These are phyloP conservation scores for Artemisia tridentata DNA, from an alignment of 129 eudicot species.

Conservation along the genomic window DNA sequence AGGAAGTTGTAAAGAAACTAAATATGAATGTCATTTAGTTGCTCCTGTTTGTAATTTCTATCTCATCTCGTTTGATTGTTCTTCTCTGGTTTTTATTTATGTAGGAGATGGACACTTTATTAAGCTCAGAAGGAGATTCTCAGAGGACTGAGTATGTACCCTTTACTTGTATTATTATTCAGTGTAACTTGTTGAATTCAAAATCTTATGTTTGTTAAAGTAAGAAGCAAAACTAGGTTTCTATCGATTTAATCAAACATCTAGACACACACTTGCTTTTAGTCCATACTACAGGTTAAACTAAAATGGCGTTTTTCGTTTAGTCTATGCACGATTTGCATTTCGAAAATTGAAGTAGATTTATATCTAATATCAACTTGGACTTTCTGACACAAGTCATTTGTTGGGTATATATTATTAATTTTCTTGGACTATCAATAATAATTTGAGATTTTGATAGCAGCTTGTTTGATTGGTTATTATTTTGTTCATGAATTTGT, in stretches of 20 bases:
- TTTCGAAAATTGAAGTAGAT: neutral
- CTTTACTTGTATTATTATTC: neutral
- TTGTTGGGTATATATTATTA: neutral
- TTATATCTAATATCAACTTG: neutral
- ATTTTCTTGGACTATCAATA: too few relatives aligned
- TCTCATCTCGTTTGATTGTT: neutral
- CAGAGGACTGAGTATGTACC: conserved; percentile 27
- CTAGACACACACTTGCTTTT: neutral
- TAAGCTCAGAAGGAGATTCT: conserved; percentile 26
- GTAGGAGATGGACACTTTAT: conserved; percentile 31
- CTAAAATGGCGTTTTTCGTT: neutral
- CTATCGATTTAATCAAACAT: neutral
- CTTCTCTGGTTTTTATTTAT: conserved; percentile 7
- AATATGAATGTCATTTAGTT: conserved; percentile 3
- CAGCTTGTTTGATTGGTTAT: neutral
- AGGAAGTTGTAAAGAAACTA: neutral
- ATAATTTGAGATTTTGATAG: too few relatives aligned
- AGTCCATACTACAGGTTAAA: neutral
- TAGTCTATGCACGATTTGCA: neutral
- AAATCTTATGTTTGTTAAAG: conserved; percentile 10
- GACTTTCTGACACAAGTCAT: conserved; percentile 14
- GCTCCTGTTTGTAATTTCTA: neutral
- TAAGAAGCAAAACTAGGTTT: neutral
- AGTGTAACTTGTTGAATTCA: conserved; percentile 1
- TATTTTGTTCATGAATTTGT: neutral